Evolutionary conservation across 768 basidiomycete species (phyloP).

Genomic region (Amanita rubescens): DNA sequence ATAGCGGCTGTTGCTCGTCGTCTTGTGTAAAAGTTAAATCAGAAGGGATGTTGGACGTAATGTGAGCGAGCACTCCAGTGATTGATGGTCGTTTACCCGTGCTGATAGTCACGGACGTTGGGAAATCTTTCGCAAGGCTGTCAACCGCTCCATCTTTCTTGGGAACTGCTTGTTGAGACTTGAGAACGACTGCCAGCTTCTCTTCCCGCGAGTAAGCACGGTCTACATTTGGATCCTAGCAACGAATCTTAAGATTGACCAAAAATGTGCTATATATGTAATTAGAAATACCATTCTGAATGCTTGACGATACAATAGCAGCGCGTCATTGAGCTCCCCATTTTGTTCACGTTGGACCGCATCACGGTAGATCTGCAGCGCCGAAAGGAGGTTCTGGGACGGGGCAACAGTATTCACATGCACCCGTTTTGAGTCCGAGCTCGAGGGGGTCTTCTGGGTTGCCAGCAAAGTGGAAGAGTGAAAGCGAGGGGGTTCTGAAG

Average conservation of each 20-base stretch:
- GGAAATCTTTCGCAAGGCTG: conserved; percentile 18
- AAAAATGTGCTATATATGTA: background rate
- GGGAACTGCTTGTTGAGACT: conserved; percentile 13
- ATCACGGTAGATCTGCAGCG: conserved; percentile 57
- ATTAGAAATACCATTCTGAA: conserved; percentile 49
- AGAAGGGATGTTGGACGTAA: conserved; percentile 43
- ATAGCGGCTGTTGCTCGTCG: conserved; percentile 50
- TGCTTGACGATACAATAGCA: conserved; percentile 69
- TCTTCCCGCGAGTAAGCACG: conserved; percentile 58
- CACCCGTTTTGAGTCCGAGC: conserved; percentile 4
- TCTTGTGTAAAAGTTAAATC: conserved; percentile 58
- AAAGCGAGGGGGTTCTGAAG: conserved; percentile 6
- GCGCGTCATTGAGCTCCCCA: conserved; percentile 69
- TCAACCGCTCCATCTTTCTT: conserved; percentile 13
- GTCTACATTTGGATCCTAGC: conserved; percentile 63
- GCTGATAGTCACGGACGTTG: conserved; percentile 21
- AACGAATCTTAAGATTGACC: background rate
- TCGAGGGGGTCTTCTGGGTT: background rate
- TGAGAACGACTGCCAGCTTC: conserved; percentile 29
- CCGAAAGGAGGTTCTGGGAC: conserved; percentile 33
- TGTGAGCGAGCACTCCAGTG: conserved; percentile 35
- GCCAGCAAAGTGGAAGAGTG: conserved; percentile 5
- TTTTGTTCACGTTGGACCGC: conserved; percentile 71
- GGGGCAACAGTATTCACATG: background rate
- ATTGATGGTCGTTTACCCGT: conserved; percentile 14